These are phyloP conservation scores for Meyerozyma carpophila DNA, from an alignment of 1,139 yeast genomes.

Conservation along the genomic window DNA sequence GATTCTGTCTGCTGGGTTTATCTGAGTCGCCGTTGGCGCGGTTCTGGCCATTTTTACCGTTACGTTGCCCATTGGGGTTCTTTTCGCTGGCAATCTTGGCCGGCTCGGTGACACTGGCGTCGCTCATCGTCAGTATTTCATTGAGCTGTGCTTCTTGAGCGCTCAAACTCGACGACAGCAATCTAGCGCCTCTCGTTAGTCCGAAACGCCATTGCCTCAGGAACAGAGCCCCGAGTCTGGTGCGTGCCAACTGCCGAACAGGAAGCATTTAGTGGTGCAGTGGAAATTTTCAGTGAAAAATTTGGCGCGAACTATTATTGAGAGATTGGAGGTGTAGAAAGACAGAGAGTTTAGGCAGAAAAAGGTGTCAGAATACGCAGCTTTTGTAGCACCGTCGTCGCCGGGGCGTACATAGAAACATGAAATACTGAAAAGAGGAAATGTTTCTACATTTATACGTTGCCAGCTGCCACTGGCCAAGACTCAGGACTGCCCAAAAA, in stretches of 20 bases:
- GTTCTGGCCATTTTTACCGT: background rate
- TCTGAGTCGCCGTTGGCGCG: background rate
- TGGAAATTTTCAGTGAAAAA: background rate
- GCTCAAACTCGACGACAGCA: background rate
- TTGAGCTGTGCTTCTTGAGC: background rate
- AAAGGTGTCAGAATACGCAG: too few species aligned
- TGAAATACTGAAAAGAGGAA: too few species aligned
- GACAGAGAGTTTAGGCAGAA: background rate
- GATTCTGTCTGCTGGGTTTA: background rate
- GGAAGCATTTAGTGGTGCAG: conserved; percentile 12
- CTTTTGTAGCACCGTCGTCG: too few species aligned
- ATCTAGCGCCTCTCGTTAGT: background rate
- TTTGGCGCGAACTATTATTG: background rate
- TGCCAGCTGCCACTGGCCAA: too few species aligned
- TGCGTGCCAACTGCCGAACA: conserved; percentile 15
- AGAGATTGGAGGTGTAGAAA: background rate
- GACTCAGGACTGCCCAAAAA: too few species aligned
- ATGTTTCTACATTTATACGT: too few species aligned
- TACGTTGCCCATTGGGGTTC: background rate
- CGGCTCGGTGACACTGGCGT: background rate
- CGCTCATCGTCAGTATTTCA: background rate
- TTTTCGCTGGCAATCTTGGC: background rate
- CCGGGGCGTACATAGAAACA: too few species aligned
- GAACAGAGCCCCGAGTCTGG: conserved; percentile 8
- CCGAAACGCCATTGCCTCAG: background rate